phyloP scores from a whole-genome alignment of 73 alveolate genomes.

The Urostyla sp. region DNA sequence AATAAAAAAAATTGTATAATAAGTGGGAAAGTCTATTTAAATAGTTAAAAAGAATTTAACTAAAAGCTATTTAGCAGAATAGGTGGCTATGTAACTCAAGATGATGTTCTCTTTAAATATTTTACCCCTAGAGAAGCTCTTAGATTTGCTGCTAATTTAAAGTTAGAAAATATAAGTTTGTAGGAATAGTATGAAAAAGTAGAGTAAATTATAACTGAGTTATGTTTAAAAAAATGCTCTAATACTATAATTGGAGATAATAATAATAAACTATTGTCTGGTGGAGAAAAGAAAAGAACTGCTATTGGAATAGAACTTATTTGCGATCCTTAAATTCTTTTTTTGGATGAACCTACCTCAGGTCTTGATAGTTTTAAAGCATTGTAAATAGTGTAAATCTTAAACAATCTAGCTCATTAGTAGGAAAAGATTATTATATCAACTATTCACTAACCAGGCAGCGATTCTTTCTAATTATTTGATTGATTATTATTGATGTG shows the following conservation, averaged over 20 bases:
- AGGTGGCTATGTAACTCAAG: conserved; percentile 77
- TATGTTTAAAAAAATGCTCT: conserved; percentile 6
- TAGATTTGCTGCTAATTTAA: conserved; percentile 68
- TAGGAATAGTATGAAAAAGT: conserved; percentile 24
- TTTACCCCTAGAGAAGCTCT: conserved; percentile 76
- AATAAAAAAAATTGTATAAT: too few relatives aligned
- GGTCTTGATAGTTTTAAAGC: conserved; percentile 68
- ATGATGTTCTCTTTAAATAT: conserved; percentile 76
- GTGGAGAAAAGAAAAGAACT: conserved; percentile 68
- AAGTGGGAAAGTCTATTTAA: not conserved
- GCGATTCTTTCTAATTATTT: conserved; percentile 21
- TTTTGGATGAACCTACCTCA: conserved; percentile 72
- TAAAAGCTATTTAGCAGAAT: conserved; percentile 1
- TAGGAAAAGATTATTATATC: conserved; percentile 11
- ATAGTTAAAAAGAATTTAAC: not conserved
- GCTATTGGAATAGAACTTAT: conserved; percentile 68
- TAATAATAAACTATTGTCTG: conserved; percentile 37
- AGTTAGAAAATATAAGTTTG: not conserved
- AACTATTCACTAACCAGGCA: conserved; percentile 24
- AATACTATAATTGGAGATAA: conserved; percentile 35
- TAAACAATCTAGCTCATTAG: conserved; percentile 10
- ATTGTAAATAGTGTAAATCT: conserved; percentile 4
- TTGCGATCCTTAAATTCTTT: conserved; percentile 52
- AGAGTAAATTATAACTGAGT: conserved; percentile 13
- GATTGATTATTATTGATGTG: conserved; percentile 65